Evolutionary conservation across 495 filamentous ascomycete species (phyloP), one percentile per base, ranked within the genome.

Genomic region (Penicillium antarcticum): DNA sequence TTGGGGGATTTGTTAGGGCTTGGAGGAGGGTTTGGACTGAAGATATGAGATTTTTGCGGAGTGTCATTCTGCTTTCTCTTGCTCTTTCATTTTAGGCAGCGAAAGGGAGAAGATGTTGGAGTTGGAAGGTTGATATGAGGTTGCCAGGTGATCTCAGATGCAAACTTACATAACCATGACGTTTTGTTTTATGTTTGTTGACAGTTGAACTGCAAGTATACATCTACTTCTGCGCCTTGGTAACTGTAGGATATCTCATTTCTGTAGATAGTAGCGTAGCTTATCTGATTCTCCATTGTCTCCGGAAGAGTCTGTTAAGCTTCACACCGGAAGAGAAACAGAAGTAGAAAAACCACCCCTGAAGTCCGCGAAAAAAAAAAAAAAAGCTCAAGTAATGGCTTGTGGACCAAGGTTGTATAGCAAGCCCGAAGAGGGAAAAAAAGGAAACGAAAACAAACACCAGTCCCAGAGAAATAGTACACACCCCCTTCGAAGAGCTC

Each of bases 21-120:
- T 46, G n/a, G 57, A 74, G 77, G 61, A 84, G 79, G 37, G 69
- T 18, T 5, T 56, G 56, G 12, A 77, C 69, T 41, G 80, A 65
- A 4, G 42, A 31, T 35, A 77, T 71, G 52, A 84, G 71, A 18
- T 61, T 42, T 18, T 57, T 24, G 37, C 75, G 70, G 6, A 61
- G 35, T 23, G 45, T 14, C 63, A 66, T 67, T 34, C 29, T 67
- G 29, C 11, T 32, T 31, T 17, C n/a, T 6, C 48, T 29, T 29
- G 43, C 21, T 5, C 33, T 1, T 14, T 11, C 3, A 2, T 21
- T 46, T 35, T 23, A 5, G 21, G 36, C 13, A 19, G 42, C n/a
- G n/a, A n/a, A n/a, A 13, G 26, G 17, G 31, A 29, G 17, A 36
- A 19, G 24, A 7, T 21, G 36, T 47, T 58, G 35, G 36, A 26